phyloP scores from a whole-genome alignment of 2,329 filamentous ascomycete genomes.

The Aspergillus fischeri region DNA sequence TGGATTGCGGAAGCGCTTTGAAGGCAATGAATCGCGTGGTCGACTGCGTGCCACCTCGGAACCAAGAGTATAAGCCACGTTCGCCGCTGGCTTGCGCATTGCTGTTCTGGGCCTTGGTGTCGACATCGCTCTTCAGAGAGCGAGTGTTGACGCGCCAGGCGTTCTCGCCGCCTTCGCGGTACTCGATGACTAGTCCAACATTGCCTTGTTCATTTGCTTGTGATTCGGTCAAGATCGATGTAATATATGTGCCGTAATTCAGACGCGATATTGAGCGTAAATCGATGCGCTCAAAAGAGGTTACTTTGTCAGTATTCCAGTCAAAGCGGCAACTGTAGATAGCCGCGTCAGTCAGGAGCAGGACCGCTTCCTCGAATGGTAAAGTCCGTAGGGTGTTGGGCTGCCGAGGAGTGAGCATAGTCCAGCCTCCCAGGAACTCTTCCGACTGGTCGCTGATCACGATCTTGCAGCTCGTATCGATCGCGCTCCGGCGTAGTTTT shows the following conservation, averaged over 20 bases:
- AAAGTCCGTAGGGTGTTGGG: slow-evolving; percentile 65
- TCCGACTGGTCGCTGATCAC: slow-evolving; percentile 80
- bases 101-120: slow-evolving; percentile 35
- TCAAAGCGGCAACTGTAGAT: slow-evolving; percentile 89
- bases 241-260: slow-evolving; percentile 82
- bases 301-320: slow-evolving; percentile 92
- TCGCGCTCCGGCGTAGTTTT: slow-evolving; percentile 80
- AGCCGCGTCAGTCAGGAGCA: slow-evolving; percentile 79
- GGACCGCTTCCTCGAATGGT: slow-evolving; percentile 82
- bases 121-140: slow-evolving; percentile 60
- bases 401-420: slow-evolving; percentile 69
- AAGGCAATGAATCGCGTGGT: slow-evolving; percentile 39
- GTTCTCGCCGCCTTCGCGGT: slow-evolving; percentile 67
- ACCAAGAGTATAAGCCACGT: slow-evolving; percentile 42
- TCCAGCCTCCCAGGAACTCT: slow-evolving; percentile 86
- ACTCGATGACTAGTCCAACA: slow-evolving; percentile 76
- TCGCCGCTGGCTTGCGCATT: slow-evolving; percentile 27
- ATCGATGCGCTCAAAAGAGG: slow-evolving; percentile 81
- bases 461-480: slow-evolving; percentile 81
- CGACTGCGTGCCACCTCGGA: slow-evolving; percentile 27
- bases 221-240: slow-evolving; percentile 72
- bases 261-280: slow-evolving; percentile 69
- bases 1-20: slow-evolving; percentile 40
- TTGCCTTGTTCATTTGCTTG: slow-evolving; percentile 77
- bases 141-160: slow-evolving; percentile 79